Percentiles rank a stretch among this genome's conserved stretches.
phyloP scores from a whole-genome alignment of 306 rosid species.

The Acmispon strigosus region DNA sequence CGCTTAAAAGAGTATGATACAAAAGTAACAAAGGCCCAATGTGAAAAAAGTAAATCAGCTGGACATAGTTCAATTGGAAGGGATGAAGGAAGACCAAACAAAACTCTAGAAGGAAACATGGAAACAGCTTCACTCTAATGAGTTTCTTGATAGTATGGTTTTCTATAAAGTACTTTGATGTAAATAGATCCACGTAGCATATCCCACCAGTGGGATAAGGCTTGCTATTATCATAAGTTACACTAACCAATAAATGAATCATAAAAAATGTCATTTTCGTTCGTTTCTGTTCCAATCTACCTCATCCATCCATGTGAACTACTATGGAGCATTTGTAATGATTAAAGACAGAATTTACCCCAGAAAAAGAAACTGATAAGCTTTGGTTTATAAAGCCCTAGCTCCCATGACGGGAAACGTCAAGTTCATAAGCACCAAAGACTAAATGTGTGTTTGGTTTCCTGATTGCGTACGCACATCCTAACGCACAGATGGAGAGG shows the following conservation, averaged over 20 bases:
- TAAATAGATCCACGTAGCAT: neutral
- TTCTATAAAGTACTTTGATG: neutral
- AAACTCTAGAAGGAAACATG: neutral
- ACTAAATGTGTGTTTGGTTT: too few relatives aligned
- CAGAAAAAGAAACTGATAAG: neutral
- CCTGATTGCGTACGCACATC: too few relatives aligned
- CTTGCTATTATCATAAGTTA: neutral
- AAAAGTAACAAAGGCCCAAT: neutral
- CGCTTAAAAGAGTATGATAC: neutral
- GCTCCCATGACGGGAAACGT: neutral
- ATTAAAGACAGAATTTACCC: constrained; percentile 5
- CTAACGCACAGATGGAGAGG: too few relatives aligned
- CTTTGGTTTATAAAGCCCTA: neutral
- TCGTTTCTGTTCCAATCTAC: neutral
- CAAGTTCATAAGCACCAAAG: constrained; percentile 6
- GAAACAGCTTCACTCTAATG: neutral
- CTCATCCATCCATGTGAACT: constrained; percentile 11
- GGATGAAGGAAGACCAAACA: neutral
- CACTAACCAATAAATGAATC: constrained; percentile 3
- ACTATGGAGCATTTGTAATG: neutral
- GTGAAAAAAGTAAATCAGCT: neutral
- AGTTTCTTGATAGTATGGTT: neutral
- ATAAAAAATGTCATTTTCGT: neutral
- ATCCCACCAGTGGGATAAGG: too few relatives aligned
- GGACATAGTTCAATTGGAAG: neutral